Evolutionary conservation across 2,329 filamentous ascomycete genomes (phyloP).

Genomic region (Aspergillus sp.): DNA sequence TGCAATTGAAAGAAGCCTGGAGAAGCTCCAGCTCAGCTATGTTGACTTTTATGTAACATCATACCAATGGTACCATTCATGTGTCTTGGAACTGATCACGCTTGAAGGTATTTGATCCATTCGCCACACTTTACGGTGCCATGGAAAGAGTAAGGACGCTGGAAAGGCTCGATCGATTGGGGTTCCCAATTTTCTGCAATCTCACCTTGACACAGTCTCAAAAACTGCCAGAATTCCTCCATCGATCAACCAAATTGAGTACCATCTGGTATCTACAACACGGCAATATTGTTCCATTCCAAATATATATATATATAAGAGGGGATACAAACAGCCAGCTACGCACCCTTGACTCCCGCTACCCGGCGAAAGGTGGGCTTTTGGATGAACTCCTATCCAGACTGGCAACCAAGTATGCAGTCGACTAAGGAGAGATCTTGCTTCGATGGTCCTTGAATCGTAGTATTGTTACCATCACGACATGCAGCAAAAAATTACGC

Average conservation of each 20-base stretch:
- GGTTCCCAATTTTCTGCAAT: constrained; percentile 56
- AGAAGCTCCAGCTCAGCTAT: constrained; percentile 57
- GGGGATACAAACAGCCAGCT: constrained; percentile 39
- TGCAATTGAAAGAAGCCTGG: constrained; percentile 52
- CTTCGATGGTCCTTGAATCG: constrained; percentile 60
- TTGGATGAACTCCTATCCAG: constrained; percentile 47
- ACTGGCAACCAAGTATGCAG: constrained; percentile 58
- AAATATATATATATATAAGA: constrained; percentile 36
- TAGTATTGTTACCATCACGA: constrained; percentile 56
- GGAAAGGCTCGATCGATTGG: constrained; percentile 59
- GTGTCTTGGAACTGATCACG: too few relatives aligned
- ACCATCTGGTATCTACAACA: constrained; percentile 45
- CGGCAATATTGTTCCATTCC: constrained; percentile 35
- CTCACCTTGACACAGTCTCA: constrained; percentile 51
- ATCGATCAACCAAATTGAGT: constrained; percentile 31
- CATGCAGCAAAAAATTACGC: constrained; percentile 56
- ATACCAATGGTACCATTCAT: too few relatives aligned
- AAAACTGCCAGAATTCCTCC: constrained; percentile 40
- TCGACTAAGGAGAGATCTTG: constrained; percentile 52
- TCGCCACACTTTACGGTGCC: constrained; percentile 53
- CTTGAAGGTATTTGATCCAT: constrained; percentile 47
- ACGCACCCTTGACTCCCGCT: constrained; percentile 43
- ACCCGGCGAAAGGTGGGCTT: constrained; percentile 54
- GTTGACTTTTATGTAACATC: constrained; percentile 51
- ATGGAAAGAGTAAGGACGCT: constrained; percentile 55